Base-by-base conservation (phyloP, 2,329 filamentous ascomycete species). In the Pseudocercospora fijiensis region DNA sequence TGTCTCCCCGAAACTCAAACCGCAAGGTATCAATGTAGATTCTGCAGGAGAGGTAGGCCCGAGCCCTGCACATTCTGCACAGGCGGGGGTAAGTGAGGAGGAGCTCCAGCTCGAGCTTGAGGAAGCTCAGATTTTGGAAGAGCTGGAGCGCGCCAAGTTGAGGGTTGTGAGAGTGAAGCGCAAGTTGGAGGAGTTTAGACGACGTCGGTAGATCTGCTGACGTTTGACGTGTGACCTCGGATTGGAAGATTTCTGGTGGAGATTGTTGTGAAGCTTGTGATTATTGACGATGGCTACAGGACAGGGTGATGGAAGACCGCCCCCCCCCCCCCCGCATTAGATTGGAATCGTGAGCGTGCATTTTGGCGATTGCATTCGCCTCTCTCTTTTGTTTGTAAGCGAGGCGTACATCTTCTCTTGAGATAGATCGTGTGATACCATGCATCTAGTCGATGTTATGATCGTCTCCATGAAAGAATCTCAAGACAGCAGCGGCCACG, bases 391-490 rank as follows among this genome's bases (percentile, higher is more conserved):
- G 16, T 41, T 41, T 41, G 37, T n/a, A 7, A 41, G 16, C 37
- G 16, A 41, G 16, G 37, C 18, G 37, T 41, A n/a, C 37, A 41
- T 13, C 37, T 41, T 41, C 18, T n/a, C 16, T 41, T 41, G 37
- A 41, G 37, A 41, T 41, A 41, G 37, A 41, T 41, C 18, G 37
- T 41, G 37, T 20, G 45, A 49, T 49, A 22, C 45, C 37, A 49
- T 49, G 13, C 45, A 20, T 49, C 45, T 49, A 70, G 26, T 70
- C 67, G 65, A 80, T 75, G 45, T 74, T 74, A 58, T 82, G 79
- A 63, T 84, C 79, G 47, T 84, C 82, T 52, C 77, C 79, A 58
- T 80, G 76, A 65, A 85, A 85, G 58, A 85, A 76, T 60, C 82
- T 70, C 70, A 78, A 63, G 57, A 79, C 75, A 8, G 76, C 76